Evolutionary conservation across 1,284 basidiomycete genomes (phyloP), one percentile per base, ranked within the genome.

Genomic region (Lentinula novae-zelandiae): DNA sequence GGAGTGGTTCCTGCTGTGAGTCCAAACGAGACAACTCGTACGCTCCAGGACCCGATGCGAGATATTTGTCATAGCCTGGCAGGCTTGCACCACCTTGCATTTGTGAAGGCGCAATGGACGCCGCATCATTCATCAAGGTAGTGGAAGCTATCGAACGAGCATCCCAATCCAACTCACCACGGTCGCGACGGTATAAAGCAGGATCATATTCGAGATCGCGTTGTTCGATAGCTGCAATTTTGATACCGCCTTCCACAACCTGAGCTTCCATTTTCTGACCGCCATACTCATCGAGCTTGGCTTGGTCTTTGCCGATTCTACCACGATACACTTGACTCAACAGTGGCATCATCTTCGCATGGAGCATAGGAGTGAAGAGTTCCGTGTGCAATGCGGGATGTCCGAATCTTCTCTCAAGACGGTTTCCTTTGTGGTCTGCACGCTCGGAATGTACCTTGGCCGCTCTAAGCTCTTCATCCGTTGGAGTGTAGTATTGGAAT

Each of bases 331-430:
- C 87, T 64, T 93, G 83, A 42, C 77, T 73, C 17, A 95, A 77
- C 27, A 94, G 75, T 6, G 82, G 84, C 80, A 92, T 89, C 84
- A 92, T 89, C 71, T 87, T 88, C 64, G 90, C 88, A 69, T 95
- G 93, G 44, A 95, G 74, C 91, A 93, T 92, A 0, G 92, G 93
- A 12, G 92, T 93, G 75, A 92, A 94, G 34, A 95, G 77, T 50
- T 93, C 90, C 15, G 82, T 73, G 66, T 92, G 83, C 48, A 95
- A 77, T 5, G 92, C 86, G 0, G 93, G 92, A 71, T 95, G 93
- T 2, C 92, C 93, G 72, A 95, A 95, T 20, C 93, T 87, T 70
- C 86, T 91, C 75, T 86, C 85, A 12, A 95, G 80, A 39, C 90
- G 83, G 69, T 90, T 82, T 60, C 86, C 81, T 44, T 81, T 79